phyloP scores from a whole-genome alignment of 257 asterid species.

The Nemophila menziesii region DNA sequence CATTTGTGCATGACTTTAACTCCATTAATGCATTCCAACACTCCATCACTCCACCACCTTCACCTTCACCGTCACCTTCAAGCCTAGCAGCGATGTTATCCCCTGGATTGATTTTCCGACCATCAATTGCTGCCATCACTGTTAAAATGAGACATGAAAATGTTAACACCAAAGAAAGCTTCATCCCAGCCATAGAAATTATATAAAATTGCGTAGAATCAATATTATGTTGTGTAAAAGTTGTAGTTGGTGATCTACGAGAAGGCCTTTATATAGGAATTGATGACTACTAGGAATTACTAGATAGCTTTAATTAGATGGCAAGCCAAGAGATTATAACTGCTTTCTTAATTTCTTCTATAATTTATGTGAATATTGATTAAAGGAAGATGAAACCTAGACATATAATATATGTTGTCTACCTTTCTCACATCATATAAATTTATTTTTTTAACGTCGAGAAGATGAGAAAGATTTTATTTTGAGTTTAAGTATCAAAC shows the following conservation, averaged over 20 bases:
- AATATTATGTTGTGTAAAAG: too few relatives aligned
- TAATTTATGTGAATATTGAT: background rate
- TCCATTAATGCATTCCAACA: constrained; percentile 21
- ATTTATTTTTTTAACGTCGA: too few relatives aligned
- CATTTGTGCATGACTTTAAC: constrained; percentile 24
- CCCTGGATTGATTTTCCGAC: constrained; percentile 1
- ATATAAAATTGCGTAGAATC: background rate
- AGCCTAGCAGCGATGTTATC: constrained; percentile 8
- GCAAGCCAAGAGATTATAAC: constrained; percentile 2
- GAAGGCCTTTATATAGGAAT: background rate
- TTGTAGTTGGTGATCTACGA: too few relatives aligned
- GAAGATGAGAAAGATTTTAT: too few relatives aligned
- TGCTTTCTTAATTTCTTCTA: background rate
- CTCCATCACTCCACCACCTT: constrained; percentile 18
- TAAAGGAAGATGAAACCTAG: background rate
- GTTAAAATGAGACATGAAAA: constrained; percentile 16
- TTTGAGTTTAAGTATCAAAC: too few relatives aligned
- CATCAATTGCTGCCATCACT: background rate
- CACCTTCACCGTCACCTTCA: constrained; percentile 11
- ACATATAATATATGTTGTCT: too few relatives aligned
- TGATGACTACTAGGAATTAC: constrained; percentile 11
- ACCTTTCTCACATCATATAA: too few relatives aligned
- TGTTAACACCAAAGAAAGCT: constrained; percentile 6
- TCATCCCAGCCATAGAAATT: constrained; percentile 9
- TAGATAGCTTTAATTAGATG: constrained; percentile 14